Percentiles rank a stretch among this genome's conserved stretches.
phyloP scores from a whole-genome alignment of 2,329 filamentous ascomycete genomes.

The Penicillium decumbens region DNA sequence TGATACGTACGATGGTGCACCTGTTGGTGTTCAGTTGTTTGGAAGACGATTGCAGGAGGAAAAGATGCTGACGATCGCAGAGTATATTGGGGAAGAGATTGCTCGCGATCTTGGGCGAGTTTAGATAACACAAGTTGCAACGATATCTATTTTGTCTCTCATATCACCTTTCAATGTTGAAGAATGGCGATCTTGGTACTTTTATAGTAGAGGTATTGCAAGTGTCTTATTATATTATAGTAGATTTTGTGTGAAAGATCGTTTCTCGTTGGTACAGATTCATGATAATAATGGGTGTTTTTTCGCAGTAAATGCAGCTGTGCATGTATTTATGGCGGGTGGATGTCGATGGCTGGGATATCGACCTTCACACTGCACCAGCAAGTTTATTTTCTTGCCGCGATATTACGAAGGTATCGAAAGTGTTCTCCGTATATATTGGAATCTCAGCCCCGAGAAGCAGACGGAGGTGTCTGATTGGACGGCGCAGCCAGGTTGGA shows the following conservation, averaged over 20 bases:
- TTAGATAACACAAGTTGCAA: not conserved
- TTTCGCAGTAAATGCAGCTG: not conserved
- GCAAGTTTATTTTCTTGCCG: not conserved
- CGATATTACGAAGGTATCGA: not conserved
- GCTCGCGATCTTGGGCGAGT: not conserved
- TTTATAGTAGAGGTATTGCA: not conserved
- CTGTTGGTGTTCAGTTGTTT: constrained; percentile 48
- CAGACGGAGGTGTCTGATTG: constrained; percentile 22
- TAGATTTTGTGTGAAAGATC: not conserved
- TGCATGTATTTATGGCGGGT: not conserved
- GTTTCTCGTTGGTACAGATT: not conserved
- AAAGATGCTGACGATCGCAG: constrained; percentile 46
- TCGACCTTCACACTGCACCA: not conserved
- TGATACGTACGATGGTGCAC: constrained; percentile 47
- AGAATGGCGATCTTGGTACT: not conserved
- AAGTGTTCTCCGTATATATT: not conserved
- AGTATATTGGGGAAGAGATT: constrained; percentile 34
- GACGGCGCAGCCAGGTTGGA: constrained; percentile 26
- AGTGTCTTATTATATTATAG: not conserved
- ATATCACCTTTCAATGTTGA: too few species aligned
- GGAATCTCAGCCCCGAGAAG: constrained; percentile 8
- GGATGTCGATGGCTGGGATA: not conserved
- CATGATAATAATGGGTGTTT: not conserved
- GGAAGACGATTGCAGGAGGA: constrained; percentile 51
- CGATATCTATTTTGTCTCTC: too few species aligned